Evolutionary conservation across 768 basidiomycete species (phyloP).

Genomic region (Clathrus columnatus): DNA sequence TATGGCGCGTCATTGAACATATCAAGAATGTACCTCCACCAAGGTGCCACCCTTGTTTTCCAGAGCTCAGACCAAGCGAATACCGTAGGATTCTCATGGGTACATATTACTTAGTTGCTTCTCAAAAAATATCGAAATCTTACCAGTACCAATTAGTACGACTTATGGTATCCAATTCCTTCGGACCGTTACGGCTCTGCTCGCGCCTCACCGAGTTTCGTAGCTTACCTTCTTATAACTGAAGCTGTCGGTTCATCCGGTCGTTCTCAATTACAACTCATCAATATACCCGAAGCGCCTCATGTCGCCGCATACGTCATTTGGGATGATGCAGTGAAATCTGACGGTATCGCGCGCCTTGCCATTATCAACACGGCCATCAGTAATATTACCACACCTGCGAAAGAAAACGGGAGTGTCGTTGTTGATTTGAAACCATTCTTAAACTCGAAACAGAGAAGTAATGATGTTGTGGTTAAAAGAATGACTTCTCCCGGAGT

Average conservation of each 20-base stretch:
- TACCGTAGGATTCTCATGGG: slow-evolving; percentile 20
- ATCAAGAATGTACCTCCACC: slow-evolving; percentile 26
- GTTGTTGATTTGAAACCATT: slow-evolving; percentile 14
- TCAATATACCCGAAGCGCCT: slow-evolving; percentile 15
- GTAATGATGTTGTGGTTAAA: slow-evolving; percentile 15
- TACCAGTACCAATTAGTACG: slow-evolving; percentile 19
- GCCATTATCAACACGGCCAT: slow-evolving; percentile 23
- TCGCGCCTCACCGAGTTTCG: slow-evolving; percentile 22
- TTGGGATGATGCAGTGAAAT: slow-evolving; percentile 19
- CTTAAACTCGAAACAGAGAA: neutral
- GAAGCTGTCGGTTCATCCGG: slow-evolving; percentile 23
- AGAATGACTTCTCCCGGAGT: slow-evolving; percentile 23
- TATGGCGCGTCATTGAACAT: slow-evolving; percentile 23
- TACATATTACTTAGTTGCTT: neutral
- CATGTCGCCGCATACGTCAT: slow-evolving; percentile 25
- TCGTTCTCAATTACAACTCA: slow-evolving; percentile 17
- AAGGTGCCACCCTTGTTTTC: slow-evolving; percentile 26
- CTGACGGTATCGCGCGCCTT: slow-evolving; percentile 15
- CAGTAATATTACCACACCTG: slow-evolving; percentile 16
- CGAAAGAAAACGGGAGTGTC: slow-evolving; percentile 8
- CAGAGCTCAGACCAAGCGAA: slow-evolving; percentile 26
- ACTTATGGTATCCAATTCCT: slow-evolving; percentile 24
- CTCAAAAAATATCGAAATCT: neutral
- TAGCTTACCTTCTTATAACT: slow-evolving; percentile 26
- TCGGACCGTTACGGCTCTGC: slow-evolving; percentile 21